Base-by-base conservation (phyloP, 352 stramenopile species). In the Globisporangium canariense region DNA sequence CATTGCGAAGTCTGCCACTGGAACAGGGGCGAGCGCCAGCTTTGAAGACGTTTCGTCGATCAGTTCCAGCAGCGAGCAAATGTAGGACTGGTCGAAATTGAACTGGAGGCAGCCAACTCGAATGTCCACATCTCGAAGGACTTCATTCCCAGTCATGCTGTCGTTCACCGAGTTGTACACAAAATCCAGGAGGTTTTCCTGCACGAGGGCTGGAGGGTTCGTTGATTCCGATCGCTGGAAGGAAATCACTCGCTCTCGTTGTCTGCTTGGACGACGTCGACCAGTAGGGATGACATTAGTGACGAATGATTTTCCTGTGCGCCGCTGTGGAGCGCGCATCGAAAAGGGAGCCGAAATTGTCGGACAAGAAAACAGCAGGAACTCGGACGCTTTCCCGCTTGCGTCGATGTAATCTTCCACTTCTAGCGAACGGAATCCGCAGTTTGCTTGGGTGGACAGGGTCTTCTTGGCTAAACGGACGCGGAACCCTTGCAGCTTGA, bases 61-160 rank as follows among this genome's bases (percentile, higher is more conserved):
- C 8, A 94, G 43, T 54, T 92, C 79, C 2, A 94, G 28, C 58
- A 94, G 64, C 54, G 83, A 91, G 52, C 82, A 90, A 8, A 94
- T 71, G 45, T 94, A 94, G 20, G 84, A 83, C 60, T 96, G 88
- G 47, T 96, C 86, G 66, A 94, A 93, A 47, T 91, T 83, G 20
- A 96, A 68, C 53, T 96, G 88, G 18, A 96, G 70, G 4, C 81
- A 84, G 14, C 88, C 88, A 53, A 94, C 69, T 46, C 81, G 76
- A 36, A 94, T 60, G 67, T 93, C 81, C n/a, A 93, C 28, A 22
- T 93, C 75, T 18, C 71, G 74, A 43, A 79, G 58, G 2, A 76
- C 50, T 62, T 91, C 78, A 52, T 79, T 70, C 4, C 85, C 80
- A 34, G 70, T 91, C 50, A 77, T 74, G 32, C 80, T 67, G 61